Evolutionary conservation across 176 grass and related monocot species (phyloP).

Genomic region (Aechmea fasciata): DNA sequence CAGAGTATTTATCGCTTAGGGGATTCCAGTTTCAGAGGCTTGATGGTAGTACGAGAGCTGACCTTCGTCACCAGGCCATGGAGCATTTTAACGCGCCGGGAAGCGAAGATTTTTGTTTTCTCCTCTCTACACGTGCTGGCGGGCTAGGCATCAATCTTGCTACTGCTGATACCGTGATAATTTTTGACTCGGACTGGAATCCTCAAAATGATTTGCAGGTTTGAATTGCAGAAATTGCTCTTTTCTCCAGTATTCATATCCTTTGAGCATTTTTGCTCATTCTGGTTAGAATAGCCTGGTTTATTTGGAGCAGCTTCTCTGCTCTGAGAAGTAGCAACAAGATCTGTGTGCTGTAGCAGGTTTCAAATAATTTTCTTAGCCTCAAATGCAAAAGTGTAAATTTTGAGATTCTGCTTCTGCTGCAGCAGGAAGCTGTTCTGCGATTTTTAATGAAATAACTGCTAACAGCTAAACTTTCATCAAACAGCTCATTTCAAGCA

Average conservation of each 20-base stretch:
- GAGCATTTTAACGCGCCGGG: constrained; percentile 99
- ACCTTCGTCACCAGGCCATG: constrained; percentile 98
- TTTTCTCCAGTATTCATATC: background rate
- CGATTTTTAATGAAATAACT: no score
- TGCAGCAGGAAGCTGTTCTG: background rate
- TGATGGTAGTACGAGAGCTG: constrained; percentile 96
- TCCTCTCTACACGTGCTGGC: constrained; percentile 93
- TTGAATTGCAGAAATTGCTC: background rate
- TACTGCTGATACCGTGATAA: constrained; percentile 97
- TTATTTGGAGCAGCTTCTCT: no score
- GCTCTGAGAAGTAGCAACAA: no score
- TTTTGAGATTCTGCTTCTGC: no score
- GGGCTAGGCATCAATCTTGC: constrained; percentile 99
- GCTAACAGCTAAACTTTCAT: no score
- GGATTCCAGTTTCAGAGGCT: constrained; percentile 98
- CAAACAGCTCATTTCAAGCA: no score
- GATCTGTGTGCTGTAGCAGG: no score
- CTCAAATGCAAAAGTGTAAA: no score
- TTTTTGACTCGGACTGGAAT: constrained; percentile 99
- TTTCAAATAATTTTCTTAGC: no score
- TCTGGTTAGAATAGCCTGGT: background rate
- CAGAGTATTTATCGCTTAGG: constrained; percentile 84
- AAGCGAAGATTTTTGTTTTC: constrained; percentile 98
- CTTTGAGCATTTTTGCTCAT: background rate
- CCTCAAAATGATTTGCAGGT: constrained; percentile 99